Evolutionary conservation across 2,329 filamentous ascomycete genomes (phyloP).

Genomic region (Calonectria pauciramosa): DNA sequence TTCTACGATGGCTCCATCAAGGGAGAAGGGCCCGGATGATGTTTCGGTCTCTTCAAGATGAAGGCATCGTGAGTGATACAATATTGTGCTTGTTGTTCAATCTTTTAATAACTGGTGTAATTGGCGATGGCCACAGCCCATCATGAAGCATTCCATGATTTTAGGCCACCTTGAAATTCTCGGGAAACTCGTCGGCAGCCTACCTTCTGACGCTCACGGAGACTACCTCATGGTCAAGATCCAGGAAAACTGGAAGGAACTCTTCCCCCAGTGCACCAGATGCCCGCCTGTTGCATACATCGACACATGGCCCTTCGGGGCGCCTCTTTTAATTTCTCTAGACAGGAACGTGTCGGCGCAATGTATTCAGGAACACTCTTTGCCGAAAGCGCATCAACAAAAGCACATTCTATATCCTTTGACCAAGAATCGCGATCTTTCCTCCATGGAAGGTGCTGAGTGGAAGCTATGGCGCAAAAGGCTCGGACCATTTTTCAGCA

Average conservation of each 20-base stretch:
- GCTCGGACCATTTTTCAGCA: conserved; percentile 55
- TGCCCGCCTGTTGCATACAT: conserved; percentile 46
- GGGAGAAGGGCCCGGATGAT: background rate
- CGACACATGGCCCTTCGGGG: conserved; percentile 47
- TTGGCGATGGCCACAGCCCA: conserved; percentile 17
- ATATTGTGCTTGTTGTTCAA: too few species aligned
- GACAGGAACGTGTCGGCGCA: conserved; percentile 37
- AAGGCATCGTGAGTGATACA: background rate
- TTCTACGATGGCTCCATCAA: background rate
- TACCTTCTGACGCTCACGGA: conserved; percentile 34
- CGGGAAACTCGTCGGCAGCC: conserved; percentile 20
- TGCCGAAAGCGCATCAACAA: conserved; percentile 46
- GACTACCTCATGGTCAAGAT: conserved; percentile 33
- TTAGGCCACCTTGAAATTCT: conserved; percentile 34
- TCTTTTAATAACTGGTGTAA: too few species aligned
- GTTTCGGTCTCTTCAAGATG: background rate
- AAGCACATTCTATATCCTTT: conserved; percentile 46
- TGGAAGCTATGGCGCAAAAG: conserved; percentile 48
- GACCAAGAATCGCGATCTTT: conserved; percentile 49
- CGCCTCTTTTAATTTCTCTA: conserved; percentile 34
- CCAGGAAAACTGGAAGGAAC: conserved; percentile 33
- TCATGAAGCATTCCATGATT: conserved; percentile 39
- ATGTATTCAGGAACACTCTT: conserved; percentile 37
- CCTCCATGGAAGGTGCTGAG: conserved; percentile 47
- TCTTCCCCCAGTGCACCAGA: conserved; percentile 35